These are phyloP conservation scores for Colletotrichum sp. DNA, from an alignment of 2,329 filamentous ascomycete species.

Conservation along the genomic window DNA sequence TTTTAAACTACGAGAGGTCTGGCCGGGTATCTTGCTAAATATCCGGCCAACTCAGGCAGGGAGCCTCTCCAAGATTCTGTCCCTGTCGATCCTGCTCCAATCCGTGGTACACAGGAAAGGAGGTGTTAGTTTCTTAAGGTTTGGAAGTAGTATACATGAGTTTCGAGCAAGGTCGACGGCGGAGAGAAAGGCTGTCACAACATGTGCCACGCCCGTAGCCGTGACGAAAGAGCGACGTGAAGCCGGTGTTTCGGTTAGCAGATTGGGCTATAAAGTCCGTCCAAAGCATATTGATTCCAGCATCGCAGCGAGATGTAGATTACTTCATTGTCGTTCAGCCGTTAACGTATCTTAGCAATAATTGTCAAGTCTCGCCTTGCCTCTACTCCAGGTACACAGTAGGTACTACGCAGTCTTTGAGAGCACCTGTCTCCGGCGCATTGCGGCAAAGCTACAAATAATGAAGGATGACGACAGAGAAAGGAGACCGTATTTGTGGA, in stretches of 20 bases:
- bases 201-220: not conserved
- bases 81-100: too few relatives aligned
- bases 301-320: too few relatives aligned
- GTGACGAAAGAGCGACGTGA: not conserved
- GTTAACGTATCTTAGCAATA: too few relatives aligned
- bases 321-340: too few relatives aligned
- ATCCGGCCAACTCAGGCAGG: not conserved
- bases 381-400: too few relatives aligned
- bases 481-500: too few relatives aligned
- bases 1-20: not conserved
- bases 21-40: fast-evolving
- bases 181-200: not conserved
- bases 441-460: not conserved
- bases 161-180: not conserved
- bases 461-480: fast-evolving
- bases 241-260: not conserved
- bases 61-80: not conserved
- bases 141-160: not conserved
- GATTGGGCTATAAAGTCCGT: fast-evolving
- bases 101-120: not conserved
- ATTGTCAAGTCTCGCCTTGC: too few relatives aligned
- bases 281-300: fast-evolving
- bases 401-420: too few relatives aligned
- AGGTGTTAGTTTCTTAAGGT: not conserved
- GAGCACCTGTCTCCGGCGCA: not conserved